A percentile compares a stretch with the other conserved stretches of the same genome.
Conservation (phyloP, 75 land plant genomes). For the Selaginella moellendorffii region DNA sequence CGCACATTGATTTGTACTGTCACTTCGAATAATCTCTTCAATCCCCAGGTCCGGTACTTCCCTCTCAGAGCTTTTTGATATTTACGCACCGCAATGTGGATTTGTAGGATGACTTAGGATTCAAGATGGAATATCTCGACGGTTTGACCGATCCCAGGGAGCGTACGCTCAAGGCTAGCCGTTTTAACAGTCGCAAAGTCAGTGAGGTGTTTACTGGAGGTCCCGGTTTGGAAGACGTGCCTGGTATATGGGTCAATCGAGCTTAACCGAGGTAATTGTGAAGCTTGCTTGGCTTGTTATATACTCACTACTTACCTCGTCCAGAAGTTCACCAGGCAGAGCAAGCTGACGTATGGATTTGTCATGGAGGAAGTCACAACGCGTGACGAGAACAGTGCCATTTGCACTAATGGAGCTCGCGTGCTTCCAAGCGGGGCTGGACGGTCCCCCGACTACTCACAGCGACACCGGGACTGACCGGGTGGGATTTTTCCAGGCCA, state of each 20-base stretch:
- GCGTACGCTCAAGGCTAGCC: conserved; percentile 68
- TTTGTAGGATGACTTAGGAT: conserved; percentile 80
- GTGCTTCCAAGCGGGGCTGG: conserved; percentile 2
- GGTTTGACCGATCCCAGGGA: conserved; percentile 61
- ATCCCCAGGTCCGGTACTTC: conserved; percentile 60
- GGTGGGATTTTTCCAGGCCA: conserved; percentile 19
- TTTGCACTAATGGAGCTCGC: conserved; percentile 9
- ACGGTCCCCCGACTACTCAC: conserved; percentile 1
- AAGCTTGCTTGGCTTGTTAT: too few species aligned
- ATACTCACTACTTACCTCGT: too few species aligned
- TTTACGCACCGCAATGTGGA: neutral
- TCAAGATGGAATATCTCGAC: conserved; percentile 84
- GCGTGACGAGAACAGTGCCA: conserved; percentile 18
- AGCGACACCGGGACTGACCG: conserved; percentile 14
- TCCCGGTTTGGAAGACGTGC: conserved; percentile 86
- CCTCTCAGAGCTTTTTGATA: neutral
- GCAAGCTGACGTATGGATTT: conserved; percentile 23
- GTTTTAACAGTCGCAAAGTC: conserved; percentile 87
- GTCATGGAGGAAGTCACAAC: conserved; percentile 23
- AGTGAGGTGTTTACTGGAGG: conserved; percentile 98
- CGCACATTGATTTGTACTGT: conserved; percentile 74
- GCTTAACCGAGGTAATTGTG: conserved; percentile 83
- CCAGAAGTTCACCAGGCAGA: conserved; percentile 20
- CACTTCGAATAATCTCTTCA: conserved; percentile 80
- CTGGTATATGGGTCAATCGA: conserved; percentile 86